These are phyloP conservation scores for Aspergillus haitiensis DNA, from an alignment of 495 filamentous ascomycete genomes.

Conservation along the genomic window DNA sequence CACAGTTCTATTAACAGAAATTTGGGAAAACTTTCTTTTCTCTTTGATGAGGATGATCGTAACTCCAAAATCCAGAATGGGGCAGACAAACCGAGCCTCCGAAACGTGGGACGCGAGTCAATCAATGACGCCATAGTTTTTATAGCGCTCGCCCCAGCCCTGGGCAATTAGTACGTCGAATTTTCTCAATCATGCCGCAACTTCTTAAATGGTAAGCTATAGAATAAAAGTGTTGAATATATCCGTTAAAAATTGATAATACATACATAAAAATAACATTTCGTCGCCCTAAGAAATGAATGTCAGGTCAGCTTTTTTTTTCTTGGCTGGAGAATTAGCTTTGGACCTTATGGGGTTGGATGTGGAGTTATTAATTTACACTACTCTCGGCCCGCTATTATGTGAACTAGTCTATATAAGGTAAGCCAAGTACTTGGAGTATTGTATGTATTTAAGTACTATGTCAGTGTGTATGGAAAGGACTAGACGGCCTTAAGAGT, in stretches of 20 bases:
- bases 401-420: conserved; percentile 10
- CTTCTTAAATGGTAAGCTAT: not conserved
- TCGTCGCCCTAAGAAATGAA: not conserved
- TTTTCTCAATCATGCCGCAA: not conserved
- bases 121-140: conserved; percentile 28
- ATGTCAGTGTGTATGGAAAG: conserved; percentile 13
- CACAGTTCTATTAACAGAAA: conserved; percentile 1
- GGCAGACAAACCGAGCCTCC: conserved; percentile 18
- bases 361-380: conserved; percentile 32
- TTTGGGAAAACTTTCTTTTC: conserved; percentile 9
- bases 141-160: too few species aligned
- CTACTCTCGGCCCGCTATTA: conserved; percentile 24
- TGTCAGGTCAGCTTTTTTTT: not conserved
- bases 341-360: conserved; percentile 21
- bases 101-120: conserved; percentile 33
- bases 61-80: conserved; percentile 21
- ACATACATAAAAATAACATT: too few species aligned
- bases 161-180: too few species aligned
- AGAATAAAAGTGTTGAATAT: not conserved
- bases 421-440: not conserved
- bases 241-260: too few species aligned
- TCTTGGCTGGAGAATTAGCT: not conserved
- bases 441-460: conserved; percentile 4
- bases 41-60: conserved; percentile 20
- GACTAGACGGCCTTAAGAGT: not conserved